phyloP scores from a whole-genome alignment of 139 green algal species.

The Volvox reticuliferus region DNA sequence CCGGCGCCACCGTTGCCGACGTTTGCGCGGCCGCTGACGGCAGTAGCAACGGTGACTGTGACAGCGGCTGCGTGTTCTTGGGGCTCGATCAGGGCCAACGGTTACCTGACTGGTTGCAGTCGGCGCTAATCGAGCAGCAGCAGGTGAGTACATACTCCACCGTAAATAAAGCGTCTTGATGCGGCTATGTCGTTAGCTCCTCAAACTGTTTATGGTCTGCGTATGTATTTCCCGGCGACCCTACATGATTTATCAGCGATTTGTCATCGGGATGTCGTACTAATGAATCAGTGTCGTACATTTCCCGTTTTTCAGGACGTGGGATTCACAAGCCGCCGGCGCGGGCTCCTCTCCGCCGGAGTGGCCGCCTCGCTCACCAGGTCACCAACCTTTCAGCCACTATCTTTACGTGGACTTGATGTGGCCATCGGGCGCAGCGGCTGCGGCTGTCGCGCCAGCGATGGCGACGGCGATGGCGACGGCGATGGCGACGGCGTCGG shows the following conservation, averaged over 20 bases:
- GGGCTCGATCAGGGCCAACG: not conserved
- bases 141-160: too few relatives aligned
- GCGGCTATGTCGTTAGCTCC: too few relatives aligned
- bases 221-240: too few relatives aligned
- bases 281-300: not conserved
- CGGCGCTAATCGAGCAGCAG: too few relatives aligned
- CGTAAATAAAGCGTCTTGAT: too few relatives aligned
- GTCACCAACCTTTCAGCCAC: not conserved
- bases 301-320: not conserved
- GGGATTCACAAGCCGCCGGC: not conserved
- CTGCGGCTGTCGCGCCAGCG: not conserved
- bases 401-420: not conserved
- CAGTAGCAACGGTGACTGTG: not conserved
- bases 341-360: not conserved
- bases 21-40: too few relatives aligned
- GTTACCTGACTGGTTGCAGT: constrained; percentile 1
- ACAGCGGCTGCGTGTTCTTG: constrained; percentile 8
- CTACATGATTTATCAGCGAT: too few relatives aligned
- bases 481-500: too few relatives aligned
- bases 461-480: too few relatives aligned
- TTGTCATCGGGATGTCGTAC: not conserved
- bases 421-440: too few relatives aligned
- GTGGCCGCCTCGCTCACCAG: not conserved
- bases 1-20: not conserved
- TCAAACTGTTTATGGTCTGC: too few relatives aligned